These are phyloP conservation scores for Candida quercuum DNA, from an alignment of 805 yeast species.

Conservation along the genomic window DNA sequence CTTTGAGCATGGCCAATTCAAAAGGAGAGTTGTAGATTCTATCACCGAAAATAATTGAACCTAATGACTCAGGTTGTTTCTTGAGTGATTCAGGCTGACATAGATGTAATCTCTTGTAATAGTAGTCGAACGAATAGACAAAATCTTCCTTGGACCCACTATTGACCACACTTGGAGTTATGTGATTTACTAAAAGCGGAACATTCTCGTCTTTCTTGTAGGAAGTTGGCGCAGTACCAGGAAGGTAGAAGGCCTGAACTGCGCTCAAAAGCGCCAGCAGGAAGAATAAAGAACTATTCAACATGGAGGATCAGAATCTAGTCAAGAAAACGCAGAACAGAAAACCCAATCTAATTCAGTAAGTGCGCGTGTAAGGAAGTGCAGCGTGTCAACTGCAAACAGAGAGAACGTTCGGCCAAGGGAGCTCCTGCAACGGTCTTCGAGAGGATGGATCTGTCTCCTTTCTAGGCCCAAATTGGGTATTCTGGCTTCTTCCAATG, in stretches of 20 bases:
- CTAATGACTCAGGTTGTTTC: conserved; percentile 84
- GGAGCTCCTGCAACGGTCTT: too few species aligned
- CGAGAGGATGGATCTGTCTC: too few species aligned
- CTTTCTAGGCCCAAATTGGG: too few species aligned
- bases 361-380: too few species aligned
- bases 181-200: conserved; percentile 81
- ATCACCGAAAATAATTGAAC: conserved; percentile 93
- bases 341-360: too few species aligned
- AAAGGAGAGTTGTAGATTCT: conserved; percentile 92
- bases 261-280: conserved; percentile 6
- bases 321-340: too few species aligned
- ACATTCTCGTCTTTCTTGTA: conserved; percentile 68
- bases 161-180: conserved; percentile 66
- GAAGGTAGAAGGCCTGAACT: conserved; percentile 69
- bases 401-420: too few species aligned
- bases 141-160: conserved; percentile 42
- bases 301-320: too few species aligned
- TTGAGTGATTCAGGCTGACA: conserved; percentile 54
- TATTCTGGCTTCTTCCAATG: too few species aligned
- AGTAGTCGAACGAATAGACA: conserved; percentile 76
- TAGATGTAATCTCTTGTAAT: conserved; percentile 76
- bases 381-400: too few species aligned
- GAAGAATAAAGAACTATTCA: conserved; percentile 1
- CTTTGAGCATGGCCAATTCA: conserved; percentile 69
- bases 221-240: conserved; percentile 94